Evolutionary conservation across 371 early-diverging fungal genomes (phyloP).

Genomic region (Smittium culicis): DNA sequence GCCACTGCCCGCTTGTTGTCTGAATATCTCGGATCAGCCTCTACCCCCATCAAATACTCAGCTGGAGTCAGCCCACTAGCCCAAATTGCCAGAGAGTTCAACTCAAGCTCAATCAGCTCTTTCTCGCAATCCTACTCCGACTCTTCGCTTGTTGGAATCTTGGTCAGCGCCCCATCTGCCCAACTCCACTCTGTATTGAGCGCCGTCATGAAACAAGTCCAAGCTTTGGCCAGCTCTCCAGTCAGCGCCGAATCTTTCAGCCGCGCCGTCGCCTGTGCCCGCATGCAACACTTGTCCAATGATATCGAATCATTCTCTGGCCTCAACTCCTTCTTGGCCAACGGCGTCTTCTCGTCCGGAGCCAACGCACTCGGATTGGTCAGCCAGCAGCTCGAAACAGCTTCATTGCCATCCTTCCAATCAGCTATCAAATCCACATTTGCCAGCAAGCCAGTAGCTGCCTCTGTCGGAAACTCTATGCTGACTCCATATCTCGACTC

Average conservation of each 20-base stretch:
- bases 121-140: conserved; percentile 84
- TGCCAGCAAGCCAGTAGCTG: conserved; percentile 61
- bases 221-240: conserved; percentile 41
- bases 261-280: conserved; percentile 74
- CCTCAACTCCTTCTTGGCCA: conserved; percentile 42
- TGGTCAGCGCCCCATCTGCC: conserved; percentile 46
- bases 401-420: conserved; percentile 46
- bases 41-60: conserved; percentile 56
- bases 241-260: conserved; percentile 49
- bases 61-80: conserved; percentile 55
- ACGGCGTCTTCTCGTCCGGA: conserved; percentile 50
- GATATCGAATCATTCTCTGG: conserved; percentile 36
- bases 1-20: conserved; percentile 64
- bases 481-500: conserved; percentile 75
- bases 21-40: conserved; percentile 63
- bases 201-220: conserved; percentile 53
- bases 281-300: conserved; percentile 42
- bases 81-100: conserved; percentile 43
- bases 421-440: conserved; percentile 53
- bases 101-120: conserved; percentile 46
- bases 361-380: too few species aligned
- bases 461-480: conserved; percentile 61
- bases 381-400: conserved; percentile 39
- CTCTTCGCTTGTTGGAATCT: conserved; percentile 82
- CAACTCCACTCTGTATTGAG: conserved; percentile 46